Base-by-base conservation (phyloP, 2,329 filamentous ascomycete species). In the Fusarium anthophilum region DNA sequence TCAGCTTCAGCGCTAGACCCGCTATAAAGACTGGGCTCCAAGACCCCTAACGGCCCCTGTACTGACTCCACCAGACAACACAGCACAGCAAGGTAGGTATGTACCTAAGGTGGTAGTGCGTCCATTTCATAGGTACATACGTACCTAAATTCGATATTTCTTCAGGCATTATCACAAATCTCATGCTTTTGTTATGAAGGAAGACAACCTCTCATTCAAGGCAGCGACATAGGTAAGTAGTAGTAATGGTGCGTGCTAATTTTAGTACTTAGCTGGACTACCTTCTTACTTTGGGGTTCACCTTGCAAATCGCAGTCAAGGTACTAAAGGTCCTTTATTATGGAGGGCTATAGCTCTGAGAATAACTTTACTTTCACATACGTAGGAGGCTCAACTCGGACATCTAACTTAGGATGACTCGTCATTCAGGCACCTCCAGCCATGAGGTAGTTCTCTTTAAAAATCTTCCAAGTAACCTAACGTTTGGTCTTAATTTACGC, bases 1-100 rank as follows among this genome's bases (percentile, higher is more conserved):
- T 69, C 55, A 69, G 64, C 64, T 69, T 69, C 66, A 69, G 64
- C 41, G 56, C 30, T 30, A 39, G 56, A 30, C 64, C 56, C 56
- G 32, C 66, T 69, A 41, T 35, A 68, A 30, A 54, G 64, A 55
- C 64, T 43, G 14, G 41, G n/a, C 14, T 37, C 43, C 30, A 45
- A 35, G 55, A 48, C 39, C 55, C 64, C 56, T 68, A 45, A 28
- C 35, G 17, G 48, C n/a, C 56, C 63, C 56, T 50, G 56, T 15
- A 15, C 20, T 26, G 32, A 15, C 56, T 35, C 66, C 66, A 69
- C 64, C 61, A 48, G 56, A 63, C 64, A 69, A 54, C 66, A 68
- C 64, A 53, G 15, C 41, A 6, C 7, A 45, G 11, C 32, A 35
- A 35, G 32, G 32, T 30, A 28, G 26, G 26, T 35, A 8, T 35